A percentile compares a stretch with the other conserved stretches of the same genome.
Evolutionary conservation across 2,329 filamentous ascomycete genomes (phyloP).

Genomic region (Fonsecaea nubica): DNA sequence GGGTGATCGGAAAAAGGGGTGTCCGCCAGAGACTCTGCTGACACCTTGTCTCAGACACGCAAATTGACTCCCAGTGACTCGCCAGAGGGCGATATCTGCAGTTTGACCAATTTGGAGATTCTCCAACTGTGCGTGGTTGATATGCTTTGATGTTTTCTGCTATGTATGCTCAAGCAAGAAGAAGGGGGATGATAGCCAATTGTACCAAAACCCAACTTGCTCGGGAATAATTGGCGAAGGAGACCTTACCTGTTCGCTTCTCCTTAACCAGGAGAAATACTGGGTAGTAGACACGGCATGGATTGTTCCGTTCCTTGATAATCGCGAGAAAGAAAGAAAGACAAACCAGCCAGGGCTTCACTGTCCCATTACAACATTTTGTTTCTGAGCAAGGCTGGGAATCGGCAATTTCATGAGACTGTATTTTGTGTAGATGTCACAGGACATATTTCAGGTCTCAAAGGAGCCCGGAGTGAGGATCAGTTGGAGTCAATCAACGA

Average conservation of each 20-base stretch:
- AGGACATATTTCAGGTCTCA: neutral
- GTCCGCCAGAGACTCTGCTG: conserved; percentile 14
- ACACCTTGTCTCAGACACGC: conserved; percentile 10
- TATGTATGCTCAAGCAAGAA: neutral
- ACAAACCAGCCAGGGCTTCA: neutral
- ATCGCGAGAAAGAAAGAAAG: neutral
- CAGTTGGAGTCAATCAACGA: neutral
- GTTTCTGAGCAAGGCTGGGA: neutral
- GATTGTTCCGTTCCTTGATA: neutral
- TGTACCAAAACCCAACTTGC: neutral
- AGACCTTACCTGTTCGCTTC: too few relatives aligned
- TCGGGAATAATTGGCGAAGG: neutral
- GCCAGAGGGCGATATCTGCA: neutral
- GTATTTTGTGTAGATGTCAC: neutral
- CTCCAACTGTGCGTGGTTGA: neutral
- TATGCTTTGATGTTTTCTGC: neutral
- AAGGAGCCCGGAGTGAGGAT: neutral
- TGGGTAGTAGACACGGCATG: neutral
- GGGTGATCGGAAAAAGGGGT: neutral
- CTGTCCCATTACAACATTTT: neutral
- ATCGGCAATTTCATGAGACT: neutral
- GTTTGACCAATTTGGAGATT: neutral
- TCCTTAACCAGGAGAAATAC: too few relatives aligned
- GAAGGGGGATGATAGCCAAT: neutral
- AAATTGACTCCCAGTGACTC: neutral